A percentile compares a stretch with the other conserved stretches of the same genome.
Evolutionary conservation across 345 rosid genomes (phyloP).

Genomic region (Hibiscus syriacus): DNA sequence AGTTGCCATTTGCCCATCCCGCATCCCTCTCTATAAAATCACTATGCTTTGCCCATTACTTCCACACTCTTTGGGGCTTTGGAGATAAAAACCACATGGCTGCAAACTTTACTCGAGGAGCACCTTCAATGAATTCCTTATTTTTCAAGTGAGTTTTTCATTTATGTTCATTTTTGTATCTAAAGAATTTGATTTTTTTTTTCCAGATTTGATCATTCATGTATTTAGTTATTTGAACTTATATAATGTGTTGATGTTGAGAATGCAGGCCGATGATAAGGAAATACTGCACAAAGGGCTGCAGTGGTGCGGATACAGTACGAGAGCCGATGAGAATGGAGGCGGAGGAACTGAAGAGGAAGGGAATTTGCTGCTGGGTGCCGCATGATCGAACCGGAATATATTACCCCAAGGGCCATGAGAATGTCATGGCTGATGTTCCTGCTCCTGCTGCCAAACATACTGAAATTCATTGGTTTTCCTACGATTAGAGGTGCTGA

Average conservation of each 20-base stretch:
- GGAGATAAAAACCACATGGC: no score
- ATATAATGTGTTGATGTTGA: background rate
- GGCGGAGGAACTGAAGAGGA: constrained; percentile 7
- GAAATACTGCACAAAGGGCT: constrained; percentile 10
- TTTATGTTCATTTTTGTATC: no score
- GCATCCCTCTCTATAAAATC: background rate
- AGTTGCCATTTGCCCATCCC: background rate
- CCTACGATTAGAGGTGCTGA: background rate
- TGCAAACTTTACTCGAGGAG: background rate
- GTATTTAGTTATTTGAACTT: no score
- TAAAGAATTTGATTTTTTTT: no score
- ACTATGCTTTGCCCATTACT: background rate
- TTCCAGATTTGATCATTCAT: no score
- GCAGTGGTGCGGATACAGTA: constrained; percentile 8
- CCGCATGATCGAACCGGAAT: constrained; percentile 31
- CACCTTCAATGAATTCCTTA: background rate
- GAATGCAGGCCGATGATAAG: background rate
- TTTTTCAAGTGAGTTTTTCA: constrained; percentile 24
- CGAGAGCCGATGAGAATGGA: constrained; percentile 27
- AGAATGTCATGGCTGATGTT: constrained; percentile 28
- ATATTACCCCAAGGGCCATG: constrained; percentile 38
- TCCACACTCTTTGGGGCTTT: background rate
- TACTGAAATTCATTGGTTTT: background rate
- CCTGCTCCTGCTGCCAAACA: constrained; percentile 3
- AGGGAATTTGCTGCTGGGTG: constrained; percentile 8